Evolutionary conservation across 2,329 filamentous ascomycete species (phyloP), one percentile per base, ranked within the genome.

Genomic region (Xylariaceae sp.): DNA sequence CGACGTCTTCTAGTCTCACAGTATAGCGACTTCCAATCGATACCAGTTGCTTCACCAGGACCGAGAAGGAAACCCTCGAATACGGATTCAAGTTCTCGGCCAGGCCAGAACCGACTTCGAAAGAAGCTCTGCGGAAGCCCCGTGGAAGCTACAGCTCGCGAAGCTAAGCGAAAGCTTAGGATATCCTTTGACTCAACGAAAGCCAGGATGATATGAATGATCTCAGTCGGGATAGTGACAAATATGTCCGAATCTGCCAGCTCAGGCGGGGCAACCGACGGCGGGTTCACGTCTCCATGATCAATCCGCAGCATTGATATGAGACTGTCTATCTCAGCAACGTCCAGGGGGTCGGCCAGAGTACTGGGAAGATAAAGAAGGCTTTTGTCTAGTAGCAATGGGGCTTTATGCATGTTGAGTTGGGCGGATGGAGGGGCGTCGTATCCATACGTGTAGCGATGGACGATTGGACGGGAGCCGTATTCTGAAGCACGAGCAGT

Each of bases 101-200:
- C 50, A 12, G 54, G 50, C 53, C 50, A 60, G 42, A 60, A 60
- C 16, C 56, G 50, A 29, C 54, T 57, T 22, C 45, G 49, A 37
- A 58, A 61, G 49, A 57, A 60, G 17, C 42, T 36, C 29, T 57
- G 54, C 27, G 49, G 54, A 22, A 59, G 51, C 3, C 49, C 48
- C 1, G 43, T 44, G 12, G 44, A 22, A 5, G 57, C 55, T 16
- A 59, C 49, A 8, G 35, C 47, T n/a, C 55, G 50, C 5, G 58
- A 60, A 5, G 58, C 50, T 22, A 55, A 47, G 14, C 56, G 56
- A 19, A 58, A 46, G 12, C 38, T 37, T 6, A 49, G 45, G 3
- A 47, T 43, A 21, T 53, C 53, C 7, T 43, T 20, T 12, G 56
- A 50, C 37, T 29, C 41, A n/a, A 55, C 40, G 21, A 50, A 51